Evolutionary conservation across 306 rosid species (phyloP).

Genomic region (Rosa persica): DNA sequence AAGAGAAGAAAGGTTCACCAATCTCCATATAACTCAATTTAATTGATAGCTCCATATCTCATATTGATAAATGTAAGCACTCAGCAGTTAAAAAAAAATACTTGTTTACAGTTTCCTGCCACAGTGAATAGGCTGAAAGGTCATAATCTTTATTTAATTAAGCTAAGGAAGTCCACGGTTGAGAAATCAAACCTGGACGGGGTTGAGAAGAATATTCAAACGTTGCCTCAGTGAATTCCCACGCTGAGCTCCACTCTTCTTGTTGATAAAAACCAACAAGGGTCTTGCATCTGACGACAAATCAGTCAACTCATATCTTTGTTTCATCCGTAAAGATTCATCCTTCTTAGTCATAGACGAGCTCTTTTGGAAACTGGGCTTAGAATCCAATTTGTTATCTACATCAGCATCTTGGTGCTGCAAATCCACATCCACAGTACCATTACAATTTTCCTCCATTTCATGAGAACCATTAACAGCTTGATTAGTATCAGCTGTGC

Average conservation of each 20-base stretch:
- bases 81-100: background rate
- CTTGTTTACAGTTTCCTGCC: slow-evolving; percentile 6
- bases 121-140: background rate
- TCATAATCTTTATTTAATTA: background rate
- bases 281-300: slow-evolving; percentile 92
- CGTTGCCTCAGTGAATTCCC: slow-evolving; percentile 89
- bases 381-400: slow-evolving; percentile 54
- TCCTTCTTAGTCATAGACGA: slow-evolving; percentile 68
- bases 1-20: slow-evolving; percentile 8
- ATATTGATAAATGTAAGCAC: slow-evolving; percentile 7
- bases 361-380: slow-evolving; percentile 46
- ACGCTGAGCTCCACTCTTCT: slow-evolving; percentile 99
- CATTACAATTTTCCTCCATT: slow-evolving; percentile 53
- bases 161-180: slow-evolving; percentile 16
- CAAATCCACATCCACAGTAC: slow-evolving; percentile 43
- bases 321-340: slow-evolving; percentile 59
- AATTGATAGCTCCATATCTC: background rate
- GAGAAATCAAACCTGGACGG: slow-evolving; percentile 76
- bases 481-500: slow-evolving; percentile 60
- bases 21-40: background rate
- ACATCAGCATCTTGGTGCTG: slow-evolving; percentile 60
- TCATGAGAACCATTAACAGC: slow-evolving; percentile 58
- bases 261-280: slow-evolving; percentile 85
- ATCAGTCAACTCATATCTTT: slow-evolving; percentile 73
- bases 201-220: slow-evolving; percentile 79